Conservation (phyloP, 2,329 filamentous ascomycete species). For the Alternaria postmessia region DNA sequence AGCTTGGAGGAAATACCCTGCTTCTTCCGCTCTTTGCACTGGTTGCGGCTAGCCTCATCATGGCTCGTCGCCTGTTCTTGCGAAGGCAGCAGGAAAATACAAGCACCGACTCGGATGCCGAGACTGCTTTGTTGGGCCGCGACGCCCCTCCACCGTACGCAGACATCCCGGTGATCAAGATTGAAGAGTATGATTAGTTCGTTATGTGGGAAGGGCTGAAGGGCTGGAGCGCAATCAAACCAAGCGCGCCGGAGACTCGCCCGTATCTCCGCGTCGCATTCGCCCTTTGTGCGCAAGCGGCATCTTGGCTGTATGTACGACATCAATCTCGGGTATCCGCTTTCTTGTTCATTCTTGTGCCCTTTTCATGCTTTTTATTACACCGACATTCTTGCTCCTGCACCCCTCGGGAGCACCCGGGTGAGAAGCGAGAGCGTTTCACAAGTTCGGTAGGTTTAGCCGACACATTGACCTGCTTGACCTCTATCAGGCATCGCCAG, state of each 20-base stretch:
- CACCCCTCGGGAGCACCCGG: slow-evolving; percentile 9
- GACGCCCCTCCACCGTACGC: slow-evolving; percentile 29
- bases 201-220: slow-evolving; percentile 5
- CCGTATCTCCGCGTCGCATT: slow-evolving; percentile 17
- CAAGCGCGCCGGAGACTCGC: slow-evolving; percentile 11
- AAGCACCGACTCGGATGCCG: slow-evolving; percentile 23
- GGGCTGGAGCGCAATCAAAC: slow-evolving; percentile 19
- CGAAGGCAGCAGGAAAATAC: slow-evolving; percentile 19
- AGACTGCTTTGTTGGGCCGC: slow-evolving; percentile 28
- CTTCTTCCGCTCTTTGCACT: slow-evolving; percentile 26
- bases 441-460: slow-evolving; percentile 14
- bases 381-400: slow-evolving; percentile 3
- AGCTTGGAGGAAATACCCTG: slow-evolving; percentile 20
- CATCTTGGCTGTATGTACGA: slow-evolving; percentile 14
- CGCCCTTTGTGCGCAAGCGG: slow-evolving; percentile 1
- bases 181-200: slow-evolving; percentile 31
- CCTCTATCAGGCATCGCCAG: neutral
- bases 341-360: slow-evolving; percentile 1
- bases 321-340: slow-evolving; percentile 7
- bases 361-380: slow-evolving; percentile 3
- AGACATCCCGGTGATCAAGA: slow-evolving; percentile 31
- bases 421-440: slow-evolving; percentile 2
- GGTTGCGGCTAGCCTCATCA: slow-evolving; percentile 19
- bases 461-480: slow-evolving; percentile 10
- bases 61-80: slow-evolving; percentile 21